Evolutionary conservation across 2,329 filamentous ascomycete genomes (phyloP), one percentile per base, ranked within the genome.

Genomic region (Ascosphaera aggregata): DNA sequence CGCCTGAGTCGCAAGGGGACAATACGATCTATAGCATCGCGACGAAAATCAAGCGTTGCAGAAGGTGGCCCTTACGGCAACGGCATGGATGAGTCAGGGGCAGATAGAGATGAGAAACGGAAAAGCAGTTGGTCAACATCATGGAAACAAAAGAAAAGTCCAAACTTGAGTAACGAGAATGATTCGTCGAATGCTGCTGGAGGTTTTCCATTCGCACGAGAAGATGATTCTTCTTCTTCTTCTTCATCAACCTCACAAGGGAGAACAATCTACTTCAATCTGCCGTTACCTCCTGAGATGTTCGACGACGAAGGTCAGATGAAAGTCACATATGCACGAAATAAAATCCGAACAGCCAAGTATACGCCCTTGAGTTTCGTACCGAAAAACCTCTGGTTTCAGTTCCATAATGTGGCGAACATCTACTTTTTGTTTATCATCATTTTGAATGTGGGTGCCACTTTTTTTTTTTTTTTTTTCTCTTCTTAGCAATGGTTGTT

Each of bases 321-420:
- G 2, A 55, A 64, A 40, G 65, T 70, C 41, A 63, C 70, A 17
- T 98, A 77, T 56, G 69, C 80, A 37, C 69, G 86, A 47, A 98
- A 98, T 65, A 98, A 98, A 66, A 93, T 98, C 55, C 71, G 91
- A 48, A 98, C 89, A 2, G 81, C 89, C 43, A 98, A 95, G 60
- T 98, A 98, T 58, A 98, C 89, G 5, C 78, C 91, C 7, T 59
- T 98, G 45, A 92, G 80, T 43, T 98, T 98, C 59, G 58, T 98
- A 19, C 89, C 89, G 11, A 95, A 95, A 63, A 95, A 98, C 59
- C 54, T 98, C 52, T 98, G 77, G 73, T 81, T 92, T 46, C 91
- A 98, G 58, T 95, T 98, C 54, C 86, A 98, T 60, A 95, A 95
- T 53, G 78, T 98, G 51, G 89, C 89, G 53, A 98, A 98, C 57